phyloP scores from a whole-genome alignment of 2,329 filamentous ascomycete species.

The Pseudocercospora fijiensis region DNA sequence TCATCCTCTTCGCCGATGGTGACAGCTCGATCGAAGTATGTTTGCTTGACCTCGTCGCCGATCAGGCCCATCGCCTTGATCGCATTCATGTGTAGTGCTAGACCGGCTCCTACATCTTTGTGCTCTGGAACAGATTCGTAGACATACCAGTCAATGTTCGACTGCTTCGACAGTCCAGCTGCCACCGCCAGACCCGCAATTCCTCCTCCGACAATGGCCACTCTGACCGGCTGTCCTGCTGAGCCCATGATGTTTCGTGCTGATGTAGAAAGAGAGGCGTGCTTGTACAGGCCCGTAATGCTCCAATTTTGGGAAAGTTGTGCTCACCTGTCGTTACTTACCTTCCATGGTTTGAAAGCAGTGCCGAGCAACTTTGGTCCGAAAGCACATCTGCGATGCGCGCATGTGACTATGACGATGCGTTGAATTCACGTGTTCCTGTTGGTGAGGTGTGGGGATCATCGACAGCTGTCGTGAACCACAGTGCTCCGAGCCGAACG shows the following conservation, averaged over 20 bases:
- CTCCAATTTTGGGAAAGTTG: neutral
- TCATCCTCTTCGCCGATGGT: constrained; percentile 45
- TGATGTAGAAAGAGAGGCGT: neutral
- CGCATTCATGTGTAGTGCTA: constrained; percentile 55
- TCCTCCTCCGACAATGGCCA: constrained; percentile 53
- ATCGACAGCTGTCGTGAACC: neutral
- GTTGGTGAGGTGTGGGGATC: constrained; percentile 7
- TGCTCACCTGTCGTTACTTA: neutral
- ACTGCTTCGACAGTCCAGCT: constrained; percentile 47
- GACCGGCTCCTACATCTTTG: constrained; percentile 51
- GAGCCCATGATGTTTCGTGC: constrained; percentile 9
- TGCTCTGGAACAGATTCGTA: constrained; percentile 53
- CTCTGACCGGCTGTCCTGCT: constrained; percentile 33
- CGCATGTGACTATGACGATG: neutral
- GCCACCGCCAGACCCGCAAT: constrained; percentile 53
- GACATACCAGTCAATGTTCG: constrained; percentile 48
- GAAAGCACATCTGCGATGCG: neutral
- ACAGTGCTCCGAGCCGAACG: constrained; percentile 2
- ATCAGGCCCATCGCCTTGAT: constrained; percentile 49
- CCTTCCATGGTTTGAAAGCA: neutral
- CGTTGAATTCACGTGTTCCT: constrained; percentile 7
- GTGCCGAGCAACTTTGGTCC: neutral
- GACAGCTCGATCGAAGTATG: constrained; percentile 51
- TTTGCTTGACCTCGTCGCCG: constrained; percentile 41
- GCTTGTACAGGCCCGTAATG: neutral